Percentiles rank a stretch among this genome's conserved stretches.
Evolutionary conservation across 78 protist species (phyloP).

Genomic region (Speleostelium caveatum): DNA sequence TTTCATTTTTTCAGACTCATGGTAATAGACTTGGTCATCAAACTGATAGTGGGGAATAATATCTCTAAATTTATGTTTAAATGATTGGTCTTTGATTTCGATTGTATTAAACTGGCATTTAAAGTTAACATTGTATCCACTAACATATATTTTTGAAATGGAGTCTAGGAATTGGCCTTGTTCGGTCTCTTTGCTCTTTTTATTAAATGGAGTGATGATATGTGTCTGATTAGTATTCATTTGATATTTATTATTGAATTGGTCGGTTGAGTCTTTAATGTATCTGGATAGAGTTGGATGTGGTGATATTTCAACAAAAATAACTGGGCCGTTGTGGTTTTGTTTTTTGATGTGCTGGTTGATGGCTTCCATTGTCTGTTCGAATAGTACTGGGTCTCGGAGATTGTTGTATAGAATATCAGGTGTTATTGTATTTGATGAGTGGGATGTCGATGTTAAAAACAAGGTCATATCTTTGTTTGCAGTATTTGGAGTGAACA

Average conservation of each 20-base stretch:
- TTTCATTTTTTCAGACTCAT: not conserved
- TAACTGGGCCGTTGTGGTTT: not conserved
- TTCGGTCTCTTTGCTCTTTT: constrained; percentile 28
- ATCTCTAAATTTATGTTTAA: not conserved
- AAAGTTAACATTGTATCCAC: not conserved
- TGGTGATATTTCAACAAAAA: not conserved
- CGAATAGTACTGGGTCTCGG: not conserved
- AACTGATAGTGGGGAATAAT: constrained; percentile 31
- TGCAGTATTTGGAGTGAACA: not conserved
- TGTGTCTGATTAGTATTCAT: not conserved
- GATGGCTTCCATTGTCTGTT: not conserved
- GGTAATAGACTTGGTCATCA: constrained; percentile 8
- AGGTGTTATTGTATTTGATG: too few species aligned
- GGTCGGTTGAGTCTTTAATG: not conserved
- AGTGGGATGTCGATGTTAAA: not conserved
- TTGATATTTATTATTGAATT: not conserved
- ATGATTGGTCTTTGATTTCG: not conserved
- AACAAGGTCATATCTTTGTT: not conserved
- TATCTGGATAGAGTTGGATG: not conserved
- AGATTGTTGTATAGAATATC: constrained; percentile 9
- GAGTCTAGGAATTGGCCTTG: not conserved
- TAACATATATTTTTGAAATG: not conserved
- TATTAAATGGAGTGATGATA: not conserved
- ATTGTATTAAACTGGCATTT: not conserved
- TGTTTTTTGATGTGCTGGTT: not conserved